phyloP scores from a whole-genome alignment of 768 basidiomycete genomes.

The Rhodotorula graminis region DNA sequence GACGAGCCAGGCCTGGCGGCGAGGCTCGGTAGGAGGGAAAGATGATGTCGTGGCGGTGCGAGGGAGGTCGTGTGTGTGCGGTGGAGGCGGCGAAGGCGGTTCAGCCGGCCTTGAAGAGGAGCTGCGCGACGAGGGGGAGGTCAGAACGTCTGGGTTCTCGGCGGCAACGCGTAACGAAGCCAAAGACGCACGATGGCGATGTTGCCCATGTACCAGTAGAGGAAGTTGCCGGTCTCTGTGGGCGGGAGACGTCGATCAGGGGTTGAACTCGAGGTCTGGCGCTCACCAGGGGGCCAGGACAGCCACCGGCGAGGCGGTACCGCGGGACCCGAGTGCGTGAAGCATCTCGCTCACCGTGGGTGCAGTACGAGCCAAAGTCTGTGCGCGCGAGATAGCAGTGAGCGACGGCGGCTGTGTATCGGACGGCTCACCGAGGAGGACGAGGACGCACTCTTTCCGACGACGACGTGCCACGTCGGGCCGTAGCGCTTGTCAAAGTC shows the following conservation, averaged over 20 bases:
- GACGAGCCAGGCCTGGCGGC: neutral
- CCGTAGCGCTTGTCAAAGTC: conserved; percentile 90
- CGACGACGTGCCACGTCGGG: conserved; percentile 97
- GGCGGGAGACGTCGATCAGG: neutral
- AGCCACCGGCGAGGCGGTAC: neutral
- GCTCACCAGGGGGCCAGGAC: too few relatives aligned
- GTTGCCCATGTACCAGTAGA: conserved; percentile 93
- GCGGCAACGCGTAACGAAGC: too few relatives aligned
- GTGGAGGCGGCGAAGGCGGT: too few relatives aligned
- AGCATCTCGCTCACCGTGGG: neutral
- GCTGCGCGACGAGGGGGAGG: neutral
- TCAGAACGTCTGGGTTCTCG: neutral
- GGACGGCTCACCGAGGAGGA: neutral
- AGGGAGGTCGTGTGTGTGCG: neutral
- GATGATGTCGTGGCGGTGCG: neutral
- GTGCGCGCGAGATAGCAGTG: neutral
- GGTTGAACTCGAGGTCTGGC: neutral
- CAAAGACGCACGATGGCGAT: conserved; percentile 69
- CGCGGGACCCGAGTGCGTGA: neutral
- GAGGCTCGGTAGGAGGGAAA: too few relatives aligned
- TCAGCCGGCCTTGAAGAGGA: conserved; percentile 39
- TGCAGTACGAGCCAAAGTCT: conserved; percentile 11
- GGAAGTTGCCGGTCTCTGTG: conserved; percentile 94
- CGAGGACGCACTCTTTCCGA: conserved; percentile 56
- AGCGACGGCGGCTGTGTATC: neutral